Evolutionary conservation across 495 filamentous ascomycete species (phyloP), one percentile per base, ranked within the genome.

Genomic region (Evansstolkia leycettana): DNA sequence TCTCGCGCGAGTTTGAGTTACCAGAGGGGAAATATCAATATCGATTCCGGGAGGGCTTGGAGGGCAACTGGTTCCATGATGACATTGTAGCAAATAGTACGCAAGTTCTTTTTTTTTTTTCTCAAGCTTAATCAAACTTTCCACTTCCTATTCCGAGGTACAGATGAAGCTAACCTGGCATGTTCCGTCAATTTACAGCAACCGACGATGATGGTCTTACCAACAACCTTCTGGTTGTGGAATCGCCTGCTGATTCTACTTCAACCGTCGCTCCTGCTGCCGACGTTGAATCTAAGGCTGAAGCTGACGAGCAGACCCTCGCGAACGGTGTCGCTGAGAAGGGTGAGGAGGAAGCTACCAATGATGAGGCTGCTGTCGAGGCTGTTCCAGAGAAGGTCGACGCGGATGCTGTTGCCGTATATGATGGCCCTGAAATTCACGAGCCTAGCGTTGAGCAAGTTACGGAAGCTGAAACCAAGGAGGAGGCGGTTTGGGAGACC

Each of bases 31-130:
- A 70, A 38, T 72, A 78, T 39, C 71, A 80, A 43, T 84, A 82
- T 59, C 82, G 82, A 50, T 82, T 84, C 46, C 66, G 77, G 15
- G 51, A 81, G 33, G 78, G 75, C 4, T 31, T 54, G 2, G 70
- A 70, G 20, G 67, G 81, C 42, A 76, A 71, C 70, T 82, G 79
- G 80, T 67, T 73, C 2, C 46, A 78, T 31, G 68, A 82, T 36
- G 70, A 79, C 16, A 50, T 50, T 24, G 52, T 55, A 4, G 60
- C 67, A 1, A 73, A 57, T n/a, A 58, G 71, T 76, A 57, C 36
- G 55, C 28, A 14, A 8, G 6, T 31, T 12, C 14, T 31, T 6
- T 9, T 31, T 9, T 6, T 31, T 14, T 31, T 31, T 14, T 31
- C 13, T 5, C 14, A 31, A 5, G 7, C 14, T 14, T 31, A n/a